Base-by-base conservation (phyloP, 768 basidiomycete genomes). In the Kwoniella pini region DNA sequence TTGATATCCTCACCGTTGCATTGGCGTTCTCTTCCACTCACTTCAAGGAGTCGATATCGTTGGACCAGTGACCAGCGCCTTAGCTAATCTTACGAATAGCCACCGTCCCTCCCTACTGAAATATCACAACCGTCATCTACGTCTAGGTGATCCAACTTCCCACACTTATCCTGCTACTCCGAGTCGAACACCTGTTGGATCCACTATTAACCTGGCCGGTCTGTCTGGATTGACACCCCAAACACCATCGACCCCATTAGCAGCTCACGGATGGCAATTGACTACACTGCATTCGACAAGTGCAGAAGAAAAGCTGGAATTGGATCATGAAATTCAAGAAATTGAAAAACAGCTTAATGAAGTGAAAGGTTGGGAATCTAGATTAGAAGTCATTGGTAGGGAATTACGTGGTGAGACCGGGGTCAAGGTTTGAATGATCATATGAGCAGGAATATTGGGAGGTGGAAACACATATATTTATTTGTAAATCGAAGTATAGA, bases 71-170 rank as follows among this genome's bases (percentile, higher is more conserved):
- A n/a, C n/a, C n/a, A n/a, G n/a, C n/a, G n/a, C n/a, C n/a, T n/a
- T 36, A 9, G 40, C 11, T 19, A 42, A 42, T 42, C 40, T 19
- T 42, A 42, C 11, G 9, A 11, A 13, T 27, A 76, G 76, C 2
- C 77, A 78, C 59, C 74, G 94, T 12, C 93, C 92, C 0, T 87
- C 89, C 0, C 80, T 97, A 60, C 85, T 85, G 69, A 92, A 89
- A 74, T 94, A 96, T 74, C 95, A 98, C 77, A 89, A 85, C 3
- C 88, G 89, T 48, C 83, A 95, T 26, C 83, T 97, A 17, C 89
- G 89, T 0, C 81, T 97, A 13, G 80, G 82, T 6, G 91, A 91
- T 7, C 57, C 65, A 3, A 89, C 48, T 84, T 83, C 1, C 82
- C 43, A 44, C 42, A 15, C 85, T 0, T 87, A 87, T 1, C 77